phyloP scores from a whole-genome alignment of 108 stramenopile genomes.

The Cyclotella baltica region DNA sequence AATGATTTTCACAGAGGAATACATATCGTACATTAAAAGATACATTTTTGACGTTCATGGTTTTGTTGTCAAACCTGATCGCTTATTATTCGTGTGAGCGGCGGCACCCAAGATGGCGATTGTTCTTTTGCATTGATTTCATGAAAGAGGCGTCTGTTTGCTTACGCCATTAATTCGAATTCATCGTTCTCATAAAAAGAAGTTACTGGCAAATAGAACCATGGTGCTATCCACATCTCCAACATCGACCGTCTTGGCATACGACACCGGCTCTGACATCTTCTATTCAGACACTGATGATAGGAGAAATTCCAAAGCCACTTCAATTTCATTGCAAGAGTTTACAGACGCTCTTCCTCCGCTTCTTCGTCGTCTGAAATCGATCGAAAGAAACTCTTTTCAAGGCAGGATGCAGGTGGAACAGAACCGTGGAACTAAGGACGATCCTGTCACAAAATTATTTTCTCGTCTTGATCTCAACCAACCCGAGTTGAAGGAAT shows the following conservation, averaged over 20 bases:
- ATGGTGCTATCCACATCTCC: constrained; percentile 5
- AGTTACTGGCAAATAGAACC: too few relatives aligned
- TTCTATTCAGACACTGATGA: neutral
- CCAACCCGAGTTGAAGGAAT: constrained; percentile 54
- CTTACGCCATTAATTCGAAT: too few relatives aligned
- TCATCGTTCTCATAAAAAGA: too few relatives aligned
- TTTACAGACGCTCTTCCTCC: constrained; percentile 30
- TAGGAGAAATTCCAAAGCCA: neutral
- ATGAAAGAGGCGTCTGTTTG: too few relatives aligned
- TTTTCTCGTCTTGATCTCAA: constrained; percentile 54
- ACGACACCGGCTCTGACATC: constrained; percentile 6
- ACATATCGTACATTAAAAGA: too few relatives aligned
- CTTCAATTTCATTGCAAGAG: constrained; percentile 17
- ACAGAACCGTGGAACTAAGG: constrained; percentile 18
- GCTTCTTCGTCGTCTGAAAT: constrained; percentile 22
- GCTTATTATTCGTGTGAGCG: too few relatives aligned
- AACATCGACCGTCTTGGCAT: constrained; percentile 6
- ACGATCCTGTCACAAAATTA: constrained; percentile 30
- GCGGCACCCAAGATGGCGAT: too few relatives aligned
- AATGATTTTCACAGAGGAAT: too few relatives aligned
- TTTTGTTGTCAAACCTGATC: too few relatives aligned
- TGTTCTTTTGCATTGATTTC: too few relatives aligned
- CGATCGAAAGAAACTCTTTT: constrained; percentile 17
- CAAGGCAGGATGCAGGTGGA: constrained; percentile 13
- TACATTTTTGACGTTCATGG: too few relatives aligned